These are phyloP conservation scores for Globisporangium cederbergense DNA, from an alignment of 352 stramenopile species.

Conservation along the genomic window DNA sequence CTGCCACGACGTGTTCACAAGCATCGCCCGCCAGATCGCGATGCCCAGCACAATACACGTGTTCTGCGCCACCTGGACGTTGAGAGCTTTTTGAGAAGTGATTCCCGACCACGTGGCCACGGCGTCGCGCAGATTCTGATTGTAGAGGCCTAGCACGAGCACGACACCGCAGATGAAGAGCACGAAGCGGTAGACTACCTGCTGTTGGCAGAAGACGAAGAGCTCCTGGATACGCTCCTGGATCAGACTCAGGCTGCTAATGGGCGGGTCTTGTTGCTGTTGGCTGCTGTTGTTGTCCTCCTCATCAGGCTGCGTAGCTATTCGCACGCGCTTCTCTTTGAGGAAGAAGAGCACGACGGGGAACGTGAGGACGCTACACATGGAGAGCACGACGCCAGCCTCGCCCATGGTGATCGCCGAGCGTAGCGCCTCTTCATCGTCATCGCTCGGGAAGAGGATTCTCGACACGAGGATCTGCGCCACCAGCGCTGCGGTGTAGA, in stretches of 20 bases:
- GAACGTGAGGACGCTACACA: slow-evolving; percentile 23
- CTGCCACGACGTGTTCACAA: slow-evolving; percentile 40
- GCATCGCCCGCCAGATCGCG: slow-evolving; percentile 35
- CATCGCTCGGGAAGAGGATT: slow-evolving; percentile 22
- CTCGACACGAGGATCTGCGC: slow-evolving; percentile 27
- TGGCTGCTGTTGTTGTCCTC: neutral
- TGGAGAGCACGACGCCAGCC: slow-evolving; percentile 18
- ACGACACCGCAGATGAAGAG: slow-evolving; percentile 43
- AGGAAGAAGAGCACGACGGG: slow-evolving; percentile 36
- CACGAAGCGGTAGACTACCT: slow-evolving; percentile 49
- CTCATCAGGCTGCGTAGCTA: neutral
- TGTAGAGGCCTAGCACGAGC: slow-evolving; percentile 34
- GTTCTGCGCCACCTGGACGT: slow-evolving; percentile 27
- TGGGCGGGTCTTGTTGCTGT: slow-evolving; percentile 1
- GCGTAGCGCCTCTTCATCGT: slow-evolving; percentile 14
- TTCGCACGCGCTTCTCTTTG: slow-evolving; percentile 24
- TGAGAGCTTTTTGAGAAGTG: slow-evolving; percentile 13
- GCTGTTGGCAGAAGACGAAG: slow-evolving; percentile 50
- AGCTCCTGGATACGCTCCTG: slow-evolving; percentile 30
- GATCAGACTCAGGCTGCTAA: slow-evolving; percentile 20
- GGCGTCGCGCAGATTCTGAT: slow-evolving; percentile 29
- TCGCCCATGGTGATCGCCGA: slow-evolving; percentile 24
- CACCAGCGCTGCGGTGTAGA: slow-evolving; percentile 28
- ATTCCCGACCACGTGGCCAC: slow-evolving; percentile 39
- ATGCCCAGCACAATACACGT: slow-evolving; percentile 29